Conservation (phyloP, 2,329 filamentous ascomycete genomes). For the Arthrobotrys pseudoclavata region DNA sequence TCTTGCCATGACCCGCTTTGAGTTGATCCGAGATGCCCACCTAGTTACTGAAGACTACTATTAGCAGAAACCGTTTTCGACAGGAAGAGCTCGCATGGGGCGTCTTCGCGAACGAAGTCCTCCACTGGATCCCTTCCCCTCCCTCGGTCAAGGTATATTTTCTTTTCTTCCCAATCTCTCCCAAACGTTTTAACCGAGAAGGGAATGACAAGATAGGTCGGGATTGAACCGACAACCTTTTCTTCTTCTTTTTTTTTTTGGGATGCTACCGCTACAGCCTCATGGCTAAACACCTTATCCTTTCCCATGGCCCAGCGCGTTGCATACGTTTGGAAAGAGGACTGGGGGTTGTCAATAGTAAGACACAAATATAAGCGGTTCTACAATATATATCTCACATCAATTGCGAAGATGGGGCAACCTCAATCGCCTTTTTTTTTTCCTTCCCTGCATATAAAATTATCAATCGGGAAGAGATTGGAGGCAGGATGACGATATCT, state of each 20-base stretch:
- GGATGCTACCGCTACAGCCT: constrained; percentile 56
- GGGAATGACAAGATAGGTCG: constrained; percentile 53
- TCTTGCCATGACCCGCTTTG: constrained; percentile 41
- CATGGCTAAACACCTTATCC: constrained; percentile 57
- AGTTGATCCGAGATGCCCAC: constrained; percentile 50
- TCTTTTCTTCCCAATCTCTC: constrained; percentile 29
- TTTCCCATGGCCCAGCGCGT: constrained; percentile 42
- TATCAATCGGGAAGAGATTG: constrained; percentile 10
- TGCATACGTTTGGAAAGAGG: constrained; percentile 24
- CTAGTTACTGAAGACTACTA: not conserved
- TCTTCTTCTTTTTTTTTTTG: constrained; percentile 30
- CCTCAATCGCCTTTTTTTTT: not conserved
- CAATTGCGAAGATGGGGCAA: constrained; percentile 25
- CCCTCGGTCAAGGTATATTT: constrained; percentile 44
- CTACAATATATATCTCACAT: constrained; percentile 21
- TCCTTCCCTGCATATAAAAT: not conserved
- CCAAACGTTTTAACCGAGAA: constrained; percentile 58
- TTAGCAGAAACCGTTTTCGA: constrained; percentile 38
- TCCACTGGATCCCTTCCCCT: constrained; percentile 33
- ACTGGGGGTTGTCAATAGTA: constrained; percentile 18
- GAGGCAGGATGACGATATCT: constrained; percentile 12
- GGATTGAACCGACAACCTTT: constrained; percentile 44
- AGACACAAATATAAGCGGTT: constrained; percentile 17
- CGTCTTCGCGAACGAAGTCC: constrained; percentile 51
- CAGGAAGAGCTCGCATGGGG: constrained; percentile 58